Evolutionary conservation across 352 stramenopile genomes (phyloP), one percentile per base, ranked within the genome.

Genomic region (Phytophthora brassicae): DNA sequence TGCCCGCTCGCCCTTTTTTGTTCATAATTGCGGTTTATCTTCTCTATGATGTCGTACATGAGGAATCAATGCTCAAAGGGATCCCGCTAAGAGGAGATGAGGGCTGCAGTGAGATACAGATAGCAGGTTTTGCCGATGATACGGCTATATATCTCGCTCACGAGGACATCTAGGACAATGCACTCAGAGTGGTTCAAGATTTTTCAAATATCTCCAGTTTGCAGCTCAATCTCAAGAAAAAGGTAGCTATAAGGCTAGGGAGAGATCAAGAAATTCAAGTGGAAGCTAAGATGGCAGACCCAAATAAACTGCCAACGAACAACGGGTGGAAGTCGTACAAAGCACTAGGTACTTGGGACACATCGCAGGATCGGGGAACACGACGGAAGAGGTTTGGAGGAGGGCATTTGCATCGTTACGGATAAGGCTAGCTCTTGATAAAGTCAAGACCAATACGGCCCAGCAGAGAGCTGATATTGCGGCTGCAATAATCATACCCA

Each of bases 1-100:
- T 63, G 35, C 6, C 46, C 45, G 0, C 17, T 56, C 2, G 56
- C 46, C 35, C 56, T n/a, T 7, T 63, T 0, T 23, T 63, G 1
- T 63, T 63, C 8, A 56, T 56, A 11, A 20, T 56, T 13, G 45
- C 45, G 0, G 45, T 56, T 0, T 44, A 56, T 23, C 1, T 50
- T 7, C 5, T 56, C 0, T 63, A 63, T 2, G 44, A 56, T 7
- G 55, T 44, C 1, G 56, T 63, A 0, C 24, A 56, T 2, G 3
- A 0, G 1, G 16, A 45, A 1, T 1, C 3, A 9, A 4, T 0
- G 3, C 13, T 63, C 12, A 5, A 42, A 8, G 35, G 35, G 4
- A 22, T 42, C 19, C 35, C 4, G 35, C 14, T 42, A 4, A 31
- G 4, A 4, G 8, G 26, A 4, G 26, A 31, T 31, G 26, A 8